phyloP scores from a whole-genome alignment of 2,329 filamentous ascomycete species.

The Fusarium graminum region DNA sequence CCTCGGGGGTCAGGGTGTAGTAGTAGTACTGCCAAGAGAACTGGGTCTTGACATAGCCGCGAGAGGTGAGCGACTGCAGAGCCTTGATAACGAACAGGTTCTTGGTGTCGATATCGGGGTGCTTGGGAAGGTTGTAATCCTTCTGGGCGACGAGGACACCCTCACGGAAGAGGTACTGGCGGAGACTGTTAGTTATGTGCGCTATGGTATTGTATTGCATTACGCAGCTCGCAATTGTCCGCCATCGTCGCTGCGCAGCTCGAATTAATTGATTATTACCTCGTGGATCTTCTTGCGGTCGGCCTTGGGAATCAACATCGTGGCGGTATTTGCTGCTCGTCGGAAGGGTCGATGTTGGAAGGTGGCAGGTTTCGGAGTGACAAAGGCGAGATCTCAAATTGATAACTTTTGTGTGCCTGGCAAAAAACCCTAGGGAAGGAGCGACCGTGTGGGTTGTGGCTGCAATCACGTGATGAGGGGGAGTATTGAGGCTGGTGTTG shows the following conservation, averaged over 20 bases:
- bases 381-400: slow-evolving; percentile 57
- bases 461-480: slow-evolving; percentile 53
- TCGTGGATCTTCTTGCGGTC: slow-evolving; percentile 99
- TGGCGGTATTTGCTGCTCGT: slow-evolving; percentile 63
- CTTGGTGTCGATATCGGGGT: slow-evolving; percentile 98
- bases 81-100: slow-evolving; percentile 99
- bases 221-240: slow-evolving; percentile 39
- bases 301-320: slow-evolving; percentile 99
- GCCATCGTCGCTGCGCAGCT: slow-evolving; percentile 24
- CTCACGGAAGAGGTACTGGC: slow-evolving; percentile 94
- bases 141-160: slow-evolving; percentile 97
- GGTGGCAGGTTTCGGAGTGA: slow-evolving; percentile 57
- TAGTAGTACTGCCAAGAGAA: slow-evolving; percentile 99
- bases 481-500: slow-evolving; percentile 33
- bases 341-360: slow-evolving; percentile 64
- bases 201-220: slow-evolving; percentile 27
- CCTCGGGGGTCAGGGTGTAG: slow-evolving; percentile 99
- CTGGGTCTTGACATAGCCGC: slow-evolving; percentile 99
- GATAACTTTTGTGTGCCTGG: slow-evolving; percentile 59
- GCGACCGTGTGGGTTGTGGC: slow-evolving; percentile 52
- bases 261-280: slow-evolving; percentile 54
- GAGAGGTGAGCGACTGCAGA: slow-evolving; percentile 96
- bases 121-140: slow-evolving; percentile 98
- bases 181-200: slow-evolving; percentile 45
- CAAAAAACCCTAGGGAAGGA: slow-evolving; percentile 57